phyloP scores from a whole-genome alignment of 225 moss, liverwort and hornwort genomes.

The Pseudisothecium myosuroides region DNA sequence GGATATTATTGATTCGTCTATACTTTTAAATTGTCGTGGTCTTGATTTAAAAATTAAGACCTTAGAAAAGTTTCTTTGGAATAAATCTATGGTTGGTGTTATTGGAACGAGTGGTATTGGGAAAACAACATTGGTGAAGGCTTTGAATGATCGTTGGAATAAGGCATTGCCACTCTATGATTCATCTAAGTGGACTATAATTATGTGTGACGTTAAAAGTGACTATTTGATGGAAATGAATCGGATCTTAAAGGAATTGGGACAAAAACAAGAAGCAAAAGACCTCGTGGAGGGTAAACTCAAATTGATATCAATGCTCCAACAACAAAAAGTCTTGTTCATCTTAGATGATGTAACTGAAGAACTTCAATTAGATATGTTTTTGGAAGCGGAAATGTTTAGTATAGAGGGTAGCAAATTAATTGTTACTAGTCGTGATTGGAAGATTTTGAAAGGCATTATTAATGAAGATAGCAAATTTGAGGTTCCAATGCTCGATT shows the following conservation, averaged over 20 bases:
- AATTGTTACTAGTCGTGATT: neutral
- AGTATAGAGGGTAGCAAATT: neutral
- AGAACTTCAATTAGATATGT: neutral
- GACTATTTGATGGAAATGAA: neutral
- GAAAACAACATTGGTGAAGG: neutral
- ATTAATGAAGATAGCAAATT: neutral
- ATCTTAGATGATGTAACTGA: neutral
- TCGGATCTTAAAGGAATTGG: neutral
- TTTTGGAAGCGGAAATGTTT: neutral
- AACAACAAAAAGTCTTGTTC: neutral
- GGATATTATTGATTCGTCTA: neutral
- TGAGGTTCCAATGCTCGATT: neutral
- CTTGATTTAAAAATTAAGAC: neutral
- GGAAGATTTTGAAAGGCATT: neutral
- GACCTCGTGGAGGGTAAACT: neutral
- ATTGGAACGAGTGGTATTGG: neutral
- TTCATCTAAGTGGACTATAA: neutral
- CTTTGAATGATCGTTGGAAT: neutral
- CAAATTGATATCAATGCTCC: neutral
- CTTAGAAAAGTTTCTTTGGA: neutral
- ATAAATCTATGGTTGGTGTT: neutral
- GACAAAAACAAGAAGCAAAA: neutral
- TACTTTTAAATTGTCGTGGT: neutral
- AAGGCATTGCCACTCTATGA: neutral
- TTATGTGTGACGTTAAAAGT: neutral